Conservation (phyloP, 2,329 filamentous ascomycete genomes). For the Fusarium lyarnte region DNA sequence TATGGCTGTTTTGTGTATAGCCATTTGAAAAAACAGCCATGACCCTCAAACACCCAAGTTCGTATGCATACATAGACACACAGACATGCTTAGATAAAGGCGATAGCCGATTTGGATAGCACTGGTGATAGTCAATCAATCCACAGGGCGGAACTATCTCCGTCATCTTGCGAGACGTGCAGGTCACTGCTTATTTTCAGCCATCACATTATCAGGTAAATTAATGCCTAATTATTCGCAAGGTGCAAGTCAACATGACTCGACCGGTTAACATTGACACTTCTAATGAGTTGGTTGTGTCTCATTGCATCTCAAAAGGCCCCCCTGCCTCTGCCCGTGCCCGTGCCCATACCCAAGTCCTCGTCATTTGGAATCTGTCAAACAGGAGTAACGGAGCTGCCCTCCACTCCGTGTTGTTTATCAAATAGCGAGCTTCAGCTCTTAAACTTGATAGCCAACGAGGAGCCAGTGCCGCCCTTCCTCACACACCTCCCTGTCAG, state of each 20-base stretch:
- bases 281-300: not conserved
- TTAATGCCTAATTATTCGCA: not conserved
- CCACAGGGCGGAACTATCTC: slow-evolving; percentile 3
- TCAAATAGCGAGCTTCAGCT: slow-evolving; percentile 18
- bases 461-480: slow-evolving; percentile 11
- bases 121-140: slow-evolving; percentile 1
- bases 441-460: slow-evolving; percentile 19
- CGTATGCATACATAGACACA: not conserved
- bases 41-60: not conserved
- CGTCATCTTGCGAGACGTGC: not conserved
- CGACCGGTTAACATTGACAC: not conserved
- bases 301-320: not conserved
- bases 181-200: not conserved
- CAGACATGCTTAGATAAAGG: not conserved
- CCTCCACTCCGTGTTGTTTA: not conserved
- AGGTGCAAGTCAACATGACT: not conserved
- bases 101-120: not conserved
- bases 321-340: not conserved
- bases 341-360: not conserved
- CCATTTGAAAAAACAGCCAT: not conserved
- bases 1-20: not conserved
- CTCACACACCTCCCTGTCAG: slow-evolving; percentile 38
- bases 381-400: slow-evolving; percentile 4
- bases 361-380: slow-evolving; percentile 11
- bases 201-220: not conserved